Base-by-base conservation (phyloP, 2,329 filamentous ascomycete species). In the Diplodia seriata region DNA sequence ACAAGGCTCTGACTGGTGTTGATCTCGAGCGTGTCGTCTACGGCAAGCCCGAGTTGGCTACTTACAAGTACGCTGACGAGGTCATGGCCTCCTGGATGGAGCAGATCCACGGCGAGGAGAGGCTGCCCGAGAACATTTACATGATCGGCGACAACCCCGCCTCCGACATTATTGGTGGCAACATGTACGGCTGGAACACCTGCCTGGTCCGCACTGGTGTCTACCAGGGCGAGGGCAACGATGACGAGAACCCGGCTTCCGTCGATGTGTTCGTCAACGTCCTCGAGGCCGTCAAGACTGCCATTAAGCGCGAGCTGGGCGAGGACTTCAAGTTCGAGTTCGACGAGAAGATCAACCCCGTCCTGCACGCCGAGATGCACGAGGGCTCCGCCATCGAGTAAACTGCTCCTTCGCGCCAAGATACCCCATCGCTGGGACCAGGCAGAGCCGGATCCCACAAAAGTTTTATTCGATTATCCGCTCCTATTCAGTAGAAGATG, bases 131-230 rank as follows among this genome's bases (percentile, higher is more conserved):
- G 77, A 90, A 91, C 80, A 84, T 91, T 77, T 92, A 92, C 84
- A 92, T 92, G 90, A 82, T 92, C 67, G 90, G 90, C 71, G 90
- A 92, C 79, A 92, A 91, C 82, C 90, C 89, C 7, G 87, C 88
- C 31, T 90, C 88, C 31, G 90, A 92, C 76, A 91, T 92, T 74
- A 84, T 90, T 71, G 90, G 90, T 70, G 90, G 90, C 70, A 93
- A 93, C 84, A 90, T 89, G 85, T 92, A 93, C 79, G 89, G 89
- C 69, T 93, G 90, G 91, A 93, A 93, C 81, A 92, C 90, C 3
- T 92, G 90, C 75, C 81, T 93, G 66, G 90, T 93, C 68, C 87
- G 90, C 75, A 93, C 90, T 0, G 91, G 91, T 80, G 90, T 93
- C 57, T 92, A 90, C 85, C 89, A 91, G 81, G 90, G 90, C 70